Percentiles rank a stretch among this genome's conserved stretches.
Conservation (phyloP, 2,329 filamentous ascomycete genomes). For the Venturia nashicola region DNA sequence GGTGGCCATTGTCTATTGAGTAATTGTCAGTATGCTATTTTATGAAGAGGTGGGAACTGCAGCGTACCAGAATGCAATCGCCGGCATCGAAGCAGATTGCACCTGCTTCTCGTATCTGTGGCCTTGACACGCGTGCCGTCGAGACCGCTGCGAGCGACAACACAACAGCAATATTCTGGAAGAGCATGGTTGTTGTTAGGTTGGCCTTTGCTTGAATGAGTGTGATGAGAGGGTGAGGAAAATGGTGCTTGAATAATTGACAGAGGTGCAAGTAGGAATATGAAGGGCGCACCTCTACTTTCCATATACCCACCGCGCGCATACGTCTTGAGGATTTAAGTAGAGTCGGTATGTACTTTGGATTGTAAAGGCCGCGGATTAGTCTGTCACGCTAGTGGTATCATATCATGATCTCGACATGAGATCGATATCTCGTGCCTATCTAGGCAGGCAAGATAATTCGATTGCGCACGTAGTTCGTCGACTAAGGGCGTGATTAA, state of each 20-base stretch:
- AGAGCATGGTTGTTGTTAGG: not conserved
- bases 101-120: not conserved
- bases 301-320: not conserved
- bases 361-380: not conserved
- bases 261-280: not conserved
- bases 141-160: not conserved
- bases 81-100: not conserved
- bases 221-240: not conserved
- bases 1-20: not conserved
- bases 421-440: not conserved
- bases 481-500: not conserved
- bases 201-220: not conserved
- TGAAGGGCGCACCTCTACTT: not conserved
- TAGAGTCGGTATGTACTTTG: not conserved
- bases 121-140: not conserved
- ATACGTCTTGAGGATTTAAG: not conserved
- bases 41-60: not conserved
- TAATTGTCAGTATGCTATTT: not conserved
- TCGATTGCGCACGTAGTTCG: not conserved
- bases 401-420: not conserved
- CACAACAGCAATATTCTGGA: not conserved
- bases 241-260: not conserved
- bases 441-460: not conserved
- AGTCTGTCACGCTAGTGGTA: not conserved
- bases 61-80: not conserved